Conservation (phyloP, 176 grass and related monocot species). For the Elaeis guineensis region DNA sequence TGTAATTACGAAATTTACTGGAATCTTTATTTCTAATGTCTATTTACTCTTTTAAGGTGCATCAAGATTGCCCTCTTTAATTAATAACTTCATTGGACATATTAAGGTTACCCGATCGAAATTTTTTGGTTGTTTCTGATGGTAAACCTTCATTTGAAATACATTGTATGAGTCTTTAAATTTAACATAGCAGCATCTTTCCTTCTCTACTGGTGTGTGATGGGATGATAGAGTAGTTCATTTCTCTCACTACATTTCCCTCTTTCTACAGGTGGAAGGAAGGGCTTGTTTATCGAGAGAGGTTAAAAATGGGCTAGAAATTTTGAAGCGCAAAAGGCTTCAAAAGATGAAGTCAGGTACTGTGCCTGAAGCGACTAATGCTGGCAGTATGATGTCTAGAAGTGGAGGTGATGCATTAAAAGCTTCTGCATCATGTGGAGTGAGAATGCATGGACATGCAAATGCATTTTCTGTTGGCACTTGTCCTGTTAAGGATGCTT, state of each 20-base stretch:
- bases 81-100: no score
- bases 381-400: conserved; percentile 28
- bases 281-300: conserved; percentile 43
- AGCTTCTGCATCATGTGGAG: conserved; percentile 45
- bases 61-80: no score
- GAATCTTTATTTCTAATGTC: no score
- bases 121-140: no score
- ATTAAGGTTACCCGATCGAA: no score
- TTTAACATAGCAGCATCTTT: no score
- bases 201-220: no score
- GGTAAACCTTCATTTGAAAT: no score
- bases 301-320: conserved; percentile 53
- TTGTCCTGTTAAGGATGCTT: conserved; percentile 39
- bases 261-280: conserved; percentile 57
- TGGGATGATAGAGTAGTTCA: no score
- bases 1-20: no score
- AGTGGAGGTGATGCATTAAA: conserved; percentile 62
- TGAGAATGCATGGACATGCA: conserved; percentile 35
- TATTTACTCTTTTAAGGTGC: no score
- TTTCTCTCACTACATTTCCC: conserved; percentile 1
- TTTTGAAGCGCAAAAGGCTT: conserved; percentile 41
- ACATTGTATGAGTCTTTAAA: no score
- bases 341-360: conserved; percentile 35
- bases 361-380: conserved; percentile 21
- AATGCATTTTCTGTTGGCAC: conserved; percentile 11